Evolutionary conservation across 2,329 filamentous ascomycete genomes (phyloP).

Genomic region (Teratosphaeria nubilosa): DNA sequence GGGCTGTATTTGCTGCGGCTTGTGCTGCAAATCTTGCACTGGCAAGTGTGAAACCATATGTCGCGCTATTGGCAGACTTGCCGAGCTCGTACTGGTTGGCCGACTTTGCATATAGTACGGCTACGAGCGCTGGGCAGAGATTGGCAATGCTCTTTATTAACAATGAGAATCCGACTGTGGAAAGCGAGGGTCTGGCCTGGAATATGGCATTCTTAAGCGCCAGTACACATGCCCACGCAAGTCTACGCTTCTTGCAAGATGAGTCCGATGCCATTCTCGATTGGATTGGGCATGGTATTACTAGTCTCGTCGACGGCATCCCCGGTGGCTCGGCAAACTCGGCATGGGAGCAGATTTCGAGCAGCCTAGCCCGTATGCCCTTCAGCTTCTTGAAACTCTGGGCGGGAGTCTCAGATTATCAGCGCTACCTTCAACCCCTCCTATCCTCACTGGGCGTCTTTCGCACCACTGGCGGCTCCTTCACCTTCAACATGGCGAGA

Average conservation of each 20-base stretch:
- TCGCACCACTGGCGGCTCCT: not conserved
- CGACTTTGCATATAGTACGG: slow-evolving; percentile 4
- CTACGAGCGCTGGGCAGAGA: slow-evolving; percentile 10
- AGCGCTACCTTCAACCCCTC: slow-evolving; percentile 9
- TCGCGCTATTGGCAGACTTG: not conserved
- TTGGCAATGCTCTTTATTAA: slow-evolving; percentile 13
- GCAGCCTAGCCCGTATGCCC: not conserved
- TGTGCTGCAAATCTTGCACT: slow-evolving; percentile 5
- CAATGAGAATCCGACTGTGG: slow-evolving; percentile 1
- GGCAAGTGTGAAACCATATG: not conserved
- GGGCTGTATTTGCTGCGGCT: slow-evolving; percentile 9
- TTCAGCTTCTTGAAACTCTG: not conserved
- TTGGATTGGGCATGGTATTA: slow-evolving; percentile 13
- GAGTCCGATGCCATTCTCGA: slow-evolving; percentile 15
- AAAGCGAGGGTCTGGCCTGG: slow-evolving; percentile 10
- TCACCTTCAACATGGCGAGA: not conserved
- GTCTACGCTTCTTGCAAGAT: slow-evolving; percentile 15
- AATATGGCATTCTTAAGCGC: slow-evolving; percentile 18
- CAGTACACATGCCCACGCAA: slow-evolving; percentile 20
- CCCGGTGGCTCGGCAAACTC: slow-evolving; percentile 14
- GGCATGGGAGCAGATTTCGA: slow-evolving; percentile 4
- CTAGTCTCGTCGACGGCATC: slow-evolving; percentile 15
- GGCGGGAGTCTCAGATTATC: not conserved
- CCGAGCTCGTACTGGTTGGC: slow-evolving; percentile 1
- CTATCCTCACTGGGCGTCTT: slow-evolving; percentile 14